Evolutionary conservation across 2,329 filamentous ascomycete species (phyloP).

Genomic region (Xenosphaeropsis pyriputrescens): DNA sequence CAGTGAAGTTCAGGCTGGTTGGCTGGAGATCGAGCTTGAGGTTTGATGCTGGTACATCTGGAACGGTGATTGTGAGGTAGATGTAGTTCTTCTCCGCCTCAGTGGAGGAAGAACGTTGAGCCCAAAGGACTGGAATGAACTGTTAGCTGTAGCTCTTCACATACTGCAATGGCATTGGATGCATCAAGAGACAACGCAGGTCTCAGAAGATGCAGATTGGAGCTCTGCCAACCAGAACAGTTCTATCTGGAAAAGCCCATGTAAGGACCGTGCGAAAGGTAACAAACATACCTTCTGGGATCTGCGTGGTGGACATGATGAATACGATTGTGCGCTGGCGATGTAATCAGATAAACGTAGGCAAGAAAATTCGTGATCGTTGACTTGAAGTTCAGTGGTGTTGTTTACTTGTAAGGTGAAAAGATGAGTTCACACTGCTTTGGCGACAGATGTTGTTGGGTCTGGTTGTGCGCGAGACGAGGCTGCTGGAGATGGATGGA

Average conservation of each 20-base stretch:
- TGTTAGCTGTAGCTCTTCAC: neutral
- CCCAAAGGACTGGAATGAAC: constrained; percentile 67
- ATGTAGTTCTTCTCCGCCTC: constrained; percentile 86
- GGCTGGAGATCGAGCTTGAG: constrained; percentile 76
- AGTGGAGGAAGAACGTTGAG: constrained; percentile 75
- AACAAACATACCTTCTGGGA: constrained; percentile 4
- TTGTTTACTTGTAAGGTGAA: constrained; percentile 1
- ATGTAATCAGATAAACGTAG: constrained; percentile 1
- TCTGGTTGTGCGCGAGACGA: constrained; percentile 3
- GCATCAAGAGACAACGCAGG: neutral
- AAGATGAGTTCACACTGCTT: constrained; percentile 1
- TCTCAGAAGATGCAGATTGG: neutral
- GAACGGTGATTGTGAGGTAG: constrained; percentile 80
- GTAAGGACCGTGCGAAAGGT: neutral
- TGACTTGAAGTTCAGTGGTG: constrained; percentile 1
- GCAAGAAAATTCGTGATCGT: constrained; percentile 1
- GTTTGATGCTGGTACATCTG: constrained; percentile 64
- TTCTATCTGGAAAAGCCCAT: no score
- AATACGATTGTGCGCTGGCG: constrained; percentile 1
- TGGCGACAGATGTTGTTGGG: constrained; percentile 1
- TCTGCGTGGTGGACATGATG: constrained; percentile 2
- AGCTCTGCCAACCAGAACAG: neutral
- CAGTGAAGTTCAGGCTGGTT: constrained; percentile 65
- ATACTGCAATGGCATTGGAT: neutral
- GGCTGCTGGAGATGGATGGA: constrained; percentile 3